Percentiles rank a stretch among this genome's conserved stretches.
These are phyloP conservation scores for Leucocoprinus sp. DNA, from an alignment of 768 basidiomycete genomes.

Conservation along the genomic window DNA sequence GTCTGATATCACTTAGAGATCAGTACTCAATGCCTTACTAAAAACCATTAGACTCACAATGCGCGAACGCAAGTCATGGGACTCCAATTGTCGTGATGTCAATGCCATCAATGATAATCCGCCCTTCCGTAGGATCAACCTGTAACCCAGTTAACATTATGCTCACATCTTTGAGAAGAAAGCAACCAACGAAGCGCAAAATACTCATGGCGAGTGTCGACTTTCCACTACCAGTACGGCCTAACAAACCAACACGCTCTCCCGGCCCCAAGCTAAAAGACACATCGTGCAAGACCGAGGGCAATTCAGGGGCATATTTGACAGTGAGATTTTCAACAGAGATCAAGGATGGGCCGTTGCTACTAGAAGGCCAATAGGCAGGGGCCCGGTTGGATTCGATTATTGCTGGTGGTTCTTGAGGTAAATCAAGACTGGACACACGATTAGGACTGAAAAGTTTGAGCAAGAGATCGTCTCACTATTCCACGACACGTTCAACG, in stretches of 20 bases:
- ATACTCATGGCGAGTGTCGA: constrained; percentile 83
- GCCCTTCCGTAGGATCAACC: constrained; percentile 70
- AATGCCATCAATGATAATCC: constrained; percentile 79
- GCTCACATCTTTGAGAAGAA: not conserved
- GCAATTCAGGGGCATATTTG: constrained; percentile 80
- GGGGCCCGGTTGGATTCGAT: constrained; percentile 73
- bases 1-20: constrained; percentile 39
- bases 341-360: constrained; percentile 49
- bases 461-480: constrained; percentile 27
- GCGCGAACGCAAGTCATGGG: constrained; percentile 72
- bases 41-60: constrained; percentile 51
- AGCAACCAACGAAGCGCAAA: constrained; percentile 61
- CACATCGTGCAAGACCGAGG: constrained; percentile 66
- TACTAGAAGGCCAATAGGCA: constrained; percentile 87
- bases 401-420: constrained; percentile 75
- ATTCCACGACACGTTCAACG: constrained; percentile 88
- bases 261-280: constrained; percentile 65
- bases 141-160: constrained; percentile 17
- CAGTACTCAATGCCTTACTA: too few relatives aligned
- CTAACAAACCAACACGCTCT: constrained; percentile 74
- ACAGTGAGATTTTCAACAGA: constrained; percentile 68
- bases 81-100: constrained; percentile 83
- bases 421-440: constrained; percentile 50
- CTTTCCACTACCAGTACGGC: constrained; percentile 75
- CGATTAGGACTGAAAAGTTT: not conserved